Evolutionary conservation across 2,329 filamentous ascomycete species (phyloP).

Genomic region (Alternaria rosae): DNA sequence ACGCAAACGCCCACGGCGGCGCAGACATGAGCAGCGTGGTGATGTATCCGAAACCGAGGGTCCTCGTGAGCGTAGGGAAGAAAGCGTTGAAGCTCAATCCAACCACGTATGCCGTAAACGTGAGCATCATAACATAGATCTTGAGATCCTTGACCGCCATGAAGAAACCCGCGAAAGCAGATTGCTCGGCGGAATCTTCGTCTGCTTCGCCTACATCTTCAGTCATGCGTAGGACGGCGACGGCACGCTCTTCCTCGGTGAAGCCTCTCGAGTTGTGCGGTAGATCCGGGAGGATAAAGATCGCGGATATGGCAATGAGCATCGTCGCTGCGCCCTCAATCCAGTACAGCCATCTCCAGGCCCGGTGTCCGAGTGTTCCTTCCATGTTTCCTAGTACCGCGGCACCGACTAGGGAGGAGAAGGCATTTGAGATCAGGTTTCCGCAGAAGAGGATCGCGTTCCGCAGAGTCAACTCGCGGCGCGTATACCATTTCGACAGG

Average conservation of each 20-base stretch:
- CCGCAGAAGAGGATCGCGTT: slow-evolving; percentile 54
- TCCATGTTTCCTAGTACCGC: slow-evolving; percentile 51
- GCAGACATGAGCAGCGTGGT: slow-evolving; percentile 52
- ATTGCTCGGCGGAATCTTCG: slow-evolving; percentile 53
- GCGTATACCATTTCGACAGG: slow-evolving; percentile 72
- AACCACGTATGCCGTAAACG: slow-evolving; percentile 67
- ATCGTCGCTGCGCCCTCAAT: slow-evolving; percentile 51
- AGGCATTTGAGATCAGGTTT: slow-evolving; percentile 53
- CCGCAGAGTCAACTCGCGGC: slow-evolving; percentile 55
- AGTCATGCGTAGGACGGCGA: slow-evolving; percentile 49
- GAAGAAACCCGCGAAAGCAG: slow-evolving; percentile 61
- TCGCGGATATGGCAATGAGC: slow-evolving; percentile 40
- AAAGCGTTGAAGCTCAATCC: slow-evolving; percentile 53
- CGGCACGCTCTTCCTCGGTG: slow-evolving; percentile 56
- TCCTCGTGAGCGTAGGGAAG: slow-evolving; percentile 49
- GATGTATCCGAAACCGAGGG: slow-evolving; percentile 50
- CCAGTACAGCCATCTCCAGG: slow-evolving; percentile 52
- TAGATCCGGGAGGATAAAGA: slow-evolving; percentile 44
- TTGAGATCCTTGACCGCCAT: slow-evolving; percentile 68
- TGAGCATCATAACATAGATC: slow-evolving; percentile 70
- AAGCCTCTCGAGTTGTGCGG: slow-evolving; percentile 56
- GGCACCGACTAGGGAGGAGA: slow-evolving; percentile 55
- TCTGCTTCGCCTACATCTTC: slow-evolving; percentile 61
- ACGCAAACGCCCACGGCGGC: slow-evolving; percentile 60
- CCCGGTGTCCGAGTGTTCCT: slow-evolving; percentile 43